phyloP scores from a whole-genome alignment of 2,329 filamentous ascomycete species.

The Periconia digitata region DNA sequence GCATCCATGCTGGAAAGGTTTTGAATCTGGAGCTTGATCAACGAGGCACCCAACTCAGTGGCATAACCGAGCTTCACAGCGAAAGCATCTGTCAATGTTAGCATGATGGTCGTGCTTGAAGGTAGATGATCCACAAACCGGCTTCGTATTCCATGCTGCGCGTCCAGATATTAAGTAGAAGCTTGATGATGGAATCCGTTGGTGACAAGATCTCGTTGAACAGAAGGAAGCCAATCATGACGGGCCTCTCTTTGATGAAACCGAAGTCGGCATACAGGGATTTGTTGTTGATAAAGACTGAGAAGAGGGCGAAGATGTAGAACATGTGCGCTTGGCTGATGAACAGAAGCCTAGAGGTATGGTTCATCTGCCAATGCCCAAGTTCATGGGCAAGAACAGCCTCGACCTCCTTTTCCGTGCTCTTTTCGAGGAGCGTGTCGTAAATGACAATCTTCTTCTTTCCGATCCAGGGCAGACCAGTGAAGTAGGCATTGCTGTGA shows the following conservation, averaged over 20 bases:
- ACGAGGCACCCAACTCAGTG: constrained; percentile 76
- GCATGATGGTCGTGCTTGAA: background rate
- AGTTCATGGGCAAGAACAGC: constrained; percentile 94
- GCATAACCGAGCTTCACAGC: constrained; percentile 83
- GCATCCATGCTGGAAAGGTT: constrained; percentile 99
- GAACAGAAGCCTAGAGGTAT: constrained; percentile 87
- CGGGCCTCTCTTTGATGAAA: constrained; percentile 79
- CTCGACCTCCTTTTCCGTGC: constrained; percentile 85
- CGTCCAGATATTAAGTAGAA: constrained; percentile 93
- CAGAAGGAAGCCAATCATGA: constrained; percentile 95
- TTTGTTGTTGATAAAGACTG: constrained; percentile 92
- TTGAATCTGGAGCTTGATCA: constrained; percentile 97
- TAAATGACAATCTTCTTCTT: constrained; percentile 99
- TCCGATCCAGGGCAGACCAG: constrained; percentile 80
- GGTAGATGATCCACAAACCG: constrained; percentile 48
- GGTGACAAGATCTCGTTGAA: constrained; percentile 96
- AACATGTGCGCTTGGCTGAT: constrained; percentile 86
- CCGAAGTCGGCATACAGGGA: constrained; percentile 91
- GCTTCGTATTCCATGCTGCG: constrained; percentile 96
- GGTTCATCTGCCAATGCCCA: constrained; percentile 94
- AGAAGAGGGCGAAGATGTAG: constrained; percentile 96
- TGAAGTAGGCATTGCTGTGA: constrained; percentile 94
- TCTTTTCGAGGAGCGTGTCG: constrained; percentile 96
- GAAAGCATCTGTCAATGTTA: constrained; percentile 67
- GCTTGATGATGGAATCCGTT: constrained; percentile 91